A percentile compares a stretch with the other conserved stretches of the same genome.
phyloP scores from a whole-genome alignment of 169 alveolate genomes.

The Eimeria acervulina region DNA sequence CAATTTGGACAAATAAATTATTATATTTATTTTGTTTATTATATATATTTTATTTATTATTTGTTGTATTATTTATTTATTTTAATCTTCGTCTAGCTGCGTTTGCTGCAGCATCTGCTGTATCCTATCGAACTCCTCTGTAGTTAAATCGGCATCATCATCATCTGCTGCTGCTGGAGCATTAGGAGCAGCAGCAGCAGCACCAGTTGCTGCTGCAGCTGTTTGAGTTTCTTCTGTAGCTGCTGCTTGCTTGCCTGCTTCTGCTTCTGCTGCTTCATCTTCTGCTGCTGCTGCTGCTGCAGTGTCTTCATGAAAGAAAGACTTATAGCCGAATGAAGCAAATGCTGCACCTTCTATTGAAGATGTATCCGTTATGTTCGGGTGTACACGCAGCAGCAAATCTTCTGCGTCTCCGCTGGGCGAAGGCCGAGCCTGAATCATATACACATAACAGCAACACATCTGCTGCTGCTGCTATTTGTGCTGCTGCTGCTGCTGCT shows the following conservation, averaged over 20 bases:
- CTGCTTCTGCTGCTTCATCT: constrained; percentile 16
- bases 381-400: constrained; percentile 78
- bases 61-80: no score
- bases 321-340: background rate
- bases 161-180: background rate
- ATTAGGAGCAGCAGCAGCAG: background rate
- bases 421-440: constrained; percentile 63
- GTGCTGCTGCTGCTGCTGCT: no score
- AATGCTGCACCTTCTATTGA: background rate
- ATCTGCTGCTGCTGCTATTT: background rate
- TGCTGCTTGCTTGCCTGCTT: background rate
- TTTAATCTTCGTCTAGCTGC: no score
- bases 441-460: no score
- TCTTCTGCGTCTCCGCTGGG: constrained; percentile 55
- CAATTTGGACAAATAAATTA: no score
- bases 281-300: constrained; percentile 25
- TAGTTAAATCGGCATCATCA: background rate
- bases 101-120: no score
- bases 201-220: background rate
- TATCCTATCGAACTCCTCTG: no score
- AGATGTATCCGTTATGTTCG: constrained; percentile 40
- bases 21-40: no score
- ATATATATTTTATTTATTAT: no score
- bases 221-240: background rate
- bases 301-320: background rate